A percentile compares a stretch with the other conserved stretches of the same genome.
Conservation (phyloP, 2,329 filamentous ascomycete species). For the Daldinia eschscholtzii region DNA sequence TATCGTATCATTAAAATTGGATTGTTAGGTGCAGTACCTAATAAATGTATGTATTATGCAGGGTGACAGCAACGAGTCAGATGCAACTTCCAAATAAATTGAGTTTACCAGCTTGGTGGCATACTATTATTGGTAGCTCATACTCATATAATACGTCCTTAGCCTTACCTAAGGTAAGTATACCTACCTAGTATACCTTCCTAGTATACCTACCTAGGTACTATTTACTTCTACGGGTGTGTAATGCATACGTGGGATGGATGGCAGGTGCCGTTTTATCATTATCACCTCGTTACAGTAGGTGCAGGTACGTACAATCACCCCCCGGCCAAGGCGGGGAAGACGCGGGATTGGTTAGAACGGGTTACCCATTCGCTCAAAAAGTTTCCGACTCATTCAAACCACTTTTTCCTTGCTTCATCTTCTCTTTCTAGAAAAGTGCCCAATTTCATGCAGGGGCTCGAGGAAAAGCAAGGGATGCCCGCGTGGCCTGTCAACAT, state of each 20-base stretch:
- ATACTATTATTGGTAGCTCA: constrained; percentile 16
- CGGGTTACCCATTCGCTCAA: constrained; percentile 25
- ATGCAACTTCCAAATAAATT: constrained; percentile 17
- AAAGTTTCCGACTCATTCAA: constrained; percentile 31
- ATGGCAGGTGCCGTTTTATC: constrained; percentile 23
- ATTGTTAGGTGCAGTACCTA: neutral
- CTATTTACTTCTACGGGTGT: too few species aligned
- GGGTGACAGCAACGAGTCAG: constrained; percentile 1
- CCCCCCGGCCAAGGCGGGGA: constrained; percentile 33
- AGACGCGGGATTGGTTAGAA: constrained; percentile 32
- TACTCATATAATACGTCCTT: neutral
- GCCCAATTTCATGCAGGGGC: constrained; percentile 46
- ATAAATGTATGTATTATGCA: constrained; percentile 14
- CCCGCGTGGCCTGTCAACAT: constrained; percentile 35
- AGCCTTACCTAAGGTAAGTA: neutral
- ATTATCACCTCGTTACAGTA: constrained; percentile 15
- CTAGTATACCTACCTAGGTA: constrained; percentile 6
- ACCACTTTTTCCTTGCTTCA: constrained; percentile 30
- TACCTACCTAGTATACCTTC: neutral
- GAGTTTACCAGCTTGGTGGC: constrained; percentile 4
- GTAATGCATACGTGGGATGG: neutral
- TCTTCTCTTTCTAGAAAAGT: constrained; percentile 42
- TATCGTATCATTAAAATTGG: neutral
- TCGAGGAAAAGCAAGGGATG: constrained; percentile 31
- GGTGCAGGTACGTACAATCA: neutral